Evolutionary conservation across 352 stramenopile genomes (phyloP).

Genomic region (Phytophthora pluvialis): DNA sequence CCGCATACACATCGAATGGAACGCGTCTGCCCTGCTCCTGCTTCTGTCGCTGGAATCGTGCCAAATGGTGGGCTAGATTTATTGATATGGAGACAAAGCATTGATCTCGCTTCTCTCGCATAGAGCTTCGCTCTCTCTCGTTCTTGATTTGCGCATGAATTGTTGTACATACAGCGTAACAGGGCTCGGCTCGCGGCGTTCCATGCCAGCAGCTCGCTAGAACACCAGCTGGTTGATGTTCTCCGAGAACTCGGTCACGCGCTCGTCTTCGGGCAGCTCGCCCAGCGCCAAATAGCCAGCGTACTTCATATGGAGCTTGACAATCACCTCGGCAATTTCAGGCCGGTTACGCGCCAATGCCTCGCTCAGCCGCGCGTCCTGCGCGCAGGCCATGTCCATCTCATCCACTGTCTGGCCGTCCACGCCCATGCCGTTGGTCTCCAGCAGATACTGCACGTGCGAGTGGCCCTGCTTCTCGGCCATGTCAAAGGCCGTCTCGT

Average conservation of each 20-base stretch:
- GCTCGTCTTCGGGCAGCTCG: conserved; percentile 60
- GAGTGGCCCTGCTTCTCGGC: conserved; percentile 66
- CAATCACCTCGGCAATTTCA: conserved; percentile 73
- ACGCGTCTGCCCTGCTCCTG: conserved; percentile 14
- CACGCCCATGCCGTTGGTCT: conserved; percentile 76
- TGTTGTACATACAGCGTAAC: conserved; percentile 33
- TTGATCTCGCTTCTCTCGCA: conserved; percentile 24
- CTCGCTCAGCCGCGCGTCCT: conserved; percentile 70
- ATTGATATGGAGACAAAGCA: conserved; percentile 39
- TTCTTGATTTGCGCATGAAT: conserved; percentile 24
- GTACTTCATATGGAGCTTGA: conserved; percentile 85
- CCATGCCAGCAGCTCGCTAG: conserved; percentile 23
- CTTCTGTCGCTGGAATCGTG: conserved; percentile 38
- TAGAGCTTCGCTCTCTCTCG: conserved; percentile 28
- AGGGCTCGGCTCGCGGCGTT: conserved; percentile 9
- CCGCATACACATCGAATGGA: conserved; percentile 21
- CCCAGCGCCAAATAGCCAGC: conserved; percentile 65
- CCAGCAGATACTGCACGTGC: conserved; percentile 79
- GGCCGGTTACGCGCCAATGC: conserved; percentile 66
- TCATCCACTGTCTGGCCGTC: conserved; percentile 58
- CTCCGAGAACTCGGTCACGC: conserved; percentile 55
- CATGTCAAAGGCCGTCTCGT: conserved; percentile 84
- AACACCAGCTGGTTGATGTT: conserved; percentile 42
- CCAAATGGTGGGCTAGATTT: conserved; percentile 35
- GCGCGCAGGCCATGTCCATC: conserved; percentile 67